Percentiles rank a stretch among this genome's conserved stretches.
These are phyloP conservation scores for Syzygium oleosum DNA, from an alignment of 345 rosid genomes.

Conservation along the genomic window DNA sequence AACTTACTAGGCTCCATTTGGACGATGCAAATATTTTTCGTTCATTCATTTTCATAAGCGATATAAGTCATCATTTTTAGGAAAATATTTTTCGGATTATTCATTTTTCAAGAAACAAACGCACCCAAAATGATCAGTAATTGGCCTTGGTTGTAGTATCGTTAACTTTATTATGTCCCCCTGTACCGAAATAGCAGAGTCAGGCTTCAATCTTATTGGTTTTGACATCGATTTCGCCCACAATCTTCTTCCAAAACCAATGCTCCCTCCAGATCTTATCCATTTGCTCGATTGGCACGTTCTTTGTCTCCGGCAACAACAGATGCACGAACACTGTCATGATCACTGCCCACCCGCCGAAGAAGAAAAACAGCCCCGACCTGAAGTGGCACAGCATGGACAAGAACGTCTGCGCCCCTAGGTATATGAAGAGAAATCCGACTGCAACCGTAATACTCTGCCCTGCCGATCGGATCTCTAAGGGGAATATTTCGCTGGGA, in stretches of 20 bases:
- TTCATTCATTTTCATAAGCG: too few relatives aligned
- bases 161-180: background rate
- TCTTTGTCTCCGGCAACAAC: slow-evolving; percentile 36
- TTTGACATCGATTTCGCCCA: background rate
- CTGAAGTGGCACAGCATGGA: slow-evolving; percentile 34
- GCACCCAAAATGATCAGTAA: too few relatives aligned
- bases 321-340: slow-evolving; percentile 34
- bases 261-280: slow-evolving; percentile 35
- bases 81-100: too few relatives aligned
- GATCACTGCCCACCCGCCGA: slow-evolving; percentile 28
- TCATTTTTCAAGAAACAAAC: too few relatives aligned
- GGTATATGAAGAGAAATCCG: slow-evolving; percentile 21
- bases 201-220: background rate
- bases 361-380: slow-evolving; percentile 38
- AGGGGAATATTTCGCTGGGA: slow-evolving; percentile 34
- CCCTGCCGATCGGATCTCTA: slow-evolving; percentile 35
- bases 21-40: too few relatives aligned
- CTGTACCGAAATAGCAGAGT: background rate
- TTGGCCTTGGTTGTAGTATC: too few relatives aligned
- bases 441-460: slow-evolving; percentile 32
- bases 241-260: slow-evolving; percentile 25
- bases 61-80: too few relatives aligned
- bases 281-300: slow-evolving; percentile 33
- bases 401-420: slow-evolving; percentile 29
- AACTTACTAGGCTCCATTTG: background rate